Conservation (phyloP, 148 eudicot genomes). For the Polygonum aviculare region DNA sequence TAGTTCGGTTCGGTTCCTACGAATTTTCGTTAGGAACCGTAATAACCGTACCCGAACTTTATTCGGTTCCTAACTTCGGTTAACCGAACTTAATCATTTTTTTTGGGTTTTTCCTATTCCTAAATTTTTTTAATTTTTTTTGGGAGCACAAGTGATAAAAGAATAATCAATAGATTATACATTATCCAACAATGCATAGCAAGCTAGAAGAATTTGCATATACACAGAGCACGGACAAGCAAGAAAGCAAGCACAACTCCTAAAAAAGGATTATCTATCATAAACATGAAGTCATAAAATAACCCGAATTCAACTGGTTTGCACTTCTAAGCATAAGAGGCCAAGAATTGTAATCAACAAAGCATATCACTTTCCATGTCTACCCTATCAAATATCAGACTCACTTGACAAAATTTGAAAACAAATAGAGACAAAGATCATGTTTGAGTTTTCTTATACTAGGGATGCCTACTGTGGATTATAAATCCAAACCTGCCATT, state of each 20-base stretch:
- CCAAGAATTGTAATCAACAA: not conserved
- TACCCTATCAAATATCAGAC: not conserved
- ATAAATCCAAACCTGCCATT: not conserved
- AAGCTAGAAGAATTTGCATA: not conserved
- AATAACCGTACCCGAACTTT: too few species aligned
- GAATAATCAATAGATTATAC: not conserved
- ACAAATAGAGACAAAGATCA: not conserved
- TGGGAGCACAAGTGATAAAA: not conserved
- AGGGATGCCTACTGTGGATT: not conserved
- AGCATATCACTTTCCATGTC: not conserved
- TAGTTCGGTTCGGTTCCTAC: too few species aligned
- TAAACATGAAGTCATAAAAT: not conserved
- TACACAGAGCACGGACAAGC: too few species aligned
- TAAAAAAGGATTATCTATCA: not conserved
- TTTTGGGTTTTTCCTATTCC: too few species aligned
- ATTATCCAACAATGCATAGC: not conserved
- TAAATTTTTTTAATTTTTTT: too few species aligned
- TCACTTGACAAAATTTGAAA: not conserved
- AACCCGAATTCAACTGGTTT: not conserved
- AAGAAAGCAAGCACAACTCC: too few species aligned
- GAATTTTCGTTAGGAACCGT: too few species aligned
- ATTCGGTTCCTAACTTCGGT: too few species aligned
- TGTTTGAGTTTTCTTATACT: not conserved
- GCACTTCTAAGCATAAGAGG: not conserved
- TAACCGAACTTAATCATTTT: too few species aligned